Conservation (phyloP, 176 grass and related monocot genomes). For the Saccharum spontaneum region DNA sequence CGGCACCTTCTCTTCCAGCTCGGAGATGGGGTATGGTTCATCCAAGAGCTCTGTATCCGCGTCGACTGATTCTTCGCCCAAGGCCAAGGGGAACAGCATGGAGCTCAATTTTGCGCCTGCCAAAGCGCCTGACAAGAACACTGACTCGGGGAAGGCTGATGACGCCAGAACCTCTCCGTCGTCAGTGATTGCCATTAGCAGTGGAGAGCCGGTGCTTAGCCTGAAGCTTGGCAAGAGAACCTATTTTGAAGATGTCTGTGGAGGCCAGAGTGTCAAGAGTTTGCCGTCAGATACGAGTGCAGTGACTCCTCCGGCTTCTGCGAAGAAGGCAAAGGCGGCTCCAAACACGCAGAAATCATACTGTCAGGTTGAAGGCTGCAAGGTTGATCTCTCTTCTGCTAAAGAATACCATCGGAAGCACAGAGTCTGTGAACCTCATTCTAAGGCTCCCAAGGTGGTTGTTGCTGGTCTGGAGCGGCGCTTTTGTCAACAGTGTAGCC, state of each 20-base stretch:
- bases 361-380: slow-evolving; percentile 97
- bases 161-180: slow-evolving; percentile 34
- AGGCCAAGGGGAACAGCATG: slow-evolving; percentile 25
- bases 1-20: slow-evolving; percentile 51
- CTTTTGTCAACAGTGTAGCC: slow-evolving; percentile 99
- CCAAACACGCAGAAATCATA: slow-evolving; percentile 30
- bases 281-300: slow-evolving; percentile 14
- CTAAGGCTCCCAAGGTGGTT: slow-evolving; percentile 67
- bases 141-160: slow-evolving; percentile 21
- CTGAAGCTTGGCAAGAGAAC: slow-evolving; percentile 72
- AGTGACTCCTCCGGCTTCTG: slow-evolving; percentile 9
- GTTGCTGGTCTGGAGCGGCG: slow-evolving; percentile 82
- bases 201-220: slow-evolving; percentile 46
- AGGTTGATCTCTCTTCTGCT: slow-evolving; percentile 66
- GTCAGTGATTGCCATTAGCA: slow-evolving; percentile 25
- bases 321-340: slow-evolving; percentile 50
- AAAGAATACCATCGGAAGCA: slow-evolving; percentile 96
- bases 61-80: slow-evolving; percentile 47
- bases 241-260: slow-evolving; percentile 61
- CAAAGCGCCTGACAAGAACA: slow-evolving; percentile 22
- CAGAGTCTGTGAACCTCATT: slow-evolving; percentile 73
- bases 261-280: slow-evolving; percentile 40
- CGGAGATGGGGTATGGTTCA: slow-evolving; percentile 49
- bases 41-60: slow-evolving; percentile 52
- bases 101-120: slow-evolving; percentile 45